phyloP scores from a whole-genome alignment of 352 stramenopile species.

The Halophytophthora polymorphica region DNA sequence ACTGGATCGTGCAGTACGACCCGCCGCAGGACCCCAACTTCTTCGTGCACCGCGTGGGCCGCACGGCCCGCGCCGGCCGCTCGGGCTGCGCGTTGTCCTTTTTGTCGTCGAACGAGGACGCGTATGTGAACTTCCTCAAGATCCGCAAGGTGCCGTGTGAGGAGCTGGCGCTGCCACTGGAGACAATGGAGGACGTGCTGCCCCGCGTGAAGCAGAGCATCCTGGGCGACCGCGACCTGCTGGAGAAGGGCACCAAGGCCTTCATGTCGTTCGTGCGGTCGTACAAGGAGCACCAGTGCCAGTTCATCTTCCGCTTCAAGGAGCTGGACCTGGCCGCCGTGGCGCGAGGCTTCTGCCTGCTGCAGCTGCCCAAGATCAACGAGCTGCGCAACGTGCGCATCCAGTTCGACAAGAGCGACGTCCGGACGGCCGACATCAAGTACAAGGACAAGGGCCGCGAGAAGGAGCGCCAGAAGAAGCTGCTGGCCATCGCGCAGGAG shows the following conservation, averaged over 20 bases:
- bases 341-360: conserved; percentile 80
- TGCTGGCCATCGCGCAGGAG: conserved; percentile 71
- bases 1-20: conserved; percentile 99
- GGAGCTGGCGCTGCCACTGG: conserved; percentile 65
- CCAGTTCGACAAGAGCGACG: conserved; percentile 80
- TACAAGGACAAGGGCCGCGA: conserved; percentile 97
- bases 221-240: conserved; percentile 93
- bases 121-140: conserved; percentile 96
- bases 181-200: conserved; percentile 79
- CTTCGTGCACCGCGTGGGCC: conserved; percentile 98
- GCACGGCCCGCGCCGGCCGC: conserved; percentile 95
- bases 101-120: conserved; percentile 94
- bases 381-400: conserved; percentile 80
- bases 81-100: conserved; percentile 93
- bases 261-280: conserved; percentile 98
- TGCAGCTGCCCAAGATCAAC: conserved; percentile 87
- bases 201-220: conserved; percentile 88
- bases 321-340: conserved; percentile 94
- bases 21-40: conserved; percentile 97
- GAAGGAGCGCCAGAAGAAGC: conserved; percentile 94
- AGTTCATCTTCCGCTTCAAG: conserved; percentile 98
- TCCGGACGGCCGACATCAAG: conserved; percentile 91
- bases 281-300: conserved; percentile 98
- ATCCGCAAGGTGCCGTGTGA: conserved; percentile 92
- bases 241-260: conserved; percentile 98